A percentile compares a stretch with the other conserved stretches of the same genome.
These are phyloP conservation scores for Fusarium staphyleae DNA, from an alignment of 2,329 filamentous ascomycete genomes.

Conservation along the genomic window DNA sequence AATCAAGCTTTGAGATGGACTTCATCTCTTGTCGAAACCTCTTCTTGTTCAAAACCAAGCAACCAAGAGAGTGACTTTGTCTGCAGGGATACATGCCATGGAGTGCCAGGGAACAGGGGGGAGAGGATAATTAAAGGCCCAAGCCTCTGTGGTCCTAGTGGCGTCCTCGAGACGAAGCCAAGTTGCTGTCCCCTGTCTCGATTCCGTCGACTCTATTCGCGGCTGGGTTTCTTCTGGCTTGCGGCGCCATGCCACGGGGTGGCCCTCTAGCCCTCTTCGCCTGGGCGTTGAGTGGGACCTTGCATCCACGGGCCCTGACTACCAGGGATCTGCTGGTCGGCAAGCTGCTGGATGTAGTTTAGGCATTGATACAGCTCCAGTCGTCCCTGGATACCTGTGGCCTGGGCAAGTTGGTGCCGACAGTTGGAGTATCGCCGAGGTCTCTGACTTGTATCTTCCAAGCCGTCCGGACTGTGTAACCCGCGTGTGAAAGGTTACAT, in stretches of 20 bases:
- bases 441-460: constrained; percentile 18
- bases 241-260: constrained; percentile 40
- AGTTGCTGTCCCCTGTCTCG: constrained; percentile 14
- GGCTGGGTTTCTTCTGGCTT: constrained; percentile 40
- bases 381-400: constrained; percentile 14
- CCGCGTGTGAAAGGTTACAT: constrained; percentile 28
- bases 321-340: constrained; percentile 22
- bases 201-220: constrained; percentile 32
- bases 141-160: constrained; percentile 33
- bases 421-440: constrained; percentile 16
- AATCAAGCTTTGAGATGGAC: neutral
- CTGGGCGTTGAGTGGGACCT: constrained; percentile 20
- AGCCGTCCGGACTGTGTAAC: constrained; percentile 24
- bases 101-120: constrained; percentile 29
- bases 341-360: constrained; percentile 23
- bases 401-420: neutral
- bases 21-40: neutral
- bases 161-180: constrained; percentile 38
- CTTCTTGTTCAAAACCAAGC: neutral
- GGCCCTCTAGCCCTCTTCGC: constrained; percentile 34
- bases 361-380: constrained; percentile 20
- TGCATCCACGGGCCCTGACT: constrained; percentile 13
- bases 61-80: constrained; percentile 12
- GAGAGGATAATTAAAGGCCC: constrained; percentile 41
- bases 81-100: constrained; percentile 21